phyloP scores from a whole-genome alignment of 331 rosid genomes.

The Malus hybrid region DNA sequence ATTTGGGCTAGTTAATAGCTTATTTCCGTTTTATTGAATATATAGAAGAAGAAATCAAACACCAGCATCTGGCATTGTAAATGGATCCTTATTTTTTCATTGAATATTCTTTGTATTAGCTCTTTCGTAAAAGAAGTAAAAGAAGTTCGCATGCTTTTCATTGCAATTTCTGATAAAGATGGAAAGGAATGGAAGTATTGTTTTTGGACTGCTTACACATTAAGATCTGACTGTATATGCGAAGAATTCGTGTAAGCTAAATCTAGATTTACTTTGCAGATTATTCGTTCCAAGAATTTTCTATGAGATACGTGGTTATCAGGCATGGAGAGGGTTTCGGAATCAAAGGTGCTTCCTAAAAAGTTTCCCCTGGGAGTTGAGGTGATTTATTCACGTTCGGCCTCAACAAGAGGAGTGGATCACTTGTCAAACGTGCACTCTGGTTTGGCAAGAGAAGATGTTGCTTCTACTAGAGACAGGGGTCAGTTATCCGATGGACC shows the following conservation, averaged over 20 bases:
- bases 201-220: background rate
- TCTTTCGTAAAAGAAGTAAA: background rate
- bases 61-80: background rate
- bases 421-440: conserved; percentile 29
- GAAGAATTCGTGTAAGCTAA: conserved; percentile 16
- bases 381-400: conserved; percentile 28
- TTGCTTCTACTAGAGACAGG: conserved; percentile 10
- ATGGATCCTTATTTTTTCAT: background rate
- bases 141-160: background rate
- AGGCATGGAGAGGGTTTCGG: conserved; percentile 77
- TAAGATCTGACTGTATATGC: conserved; percentile 8
- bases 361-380: conserved; percentile 43
- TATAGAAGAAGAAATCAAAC: background rate
- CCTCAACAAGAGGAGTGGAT: conserved; percentile 29
- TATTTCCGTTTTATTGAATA: background rate
- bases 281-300: conserved; percentile 15
- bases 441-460: conserved; percentile 35
- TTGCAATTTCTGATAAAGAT: background rate
- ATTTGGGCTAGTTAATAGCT: background rate
- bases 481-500: conserved; percentile 29
- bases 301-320: conserved; percentile 31
- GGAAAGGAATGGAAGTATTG: conserved; percentile 7
- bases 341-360: conserved; percentile 48
- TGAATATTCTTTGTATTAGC: background rate
- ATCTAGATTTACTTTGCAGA: conserved; percentile 40